A percentile compares a stretch with the other conserved stretches of the same genome.
Evolutionary conservation across 257 asterid species (phyloP).

Genomic region (Ballota nigra): DNA sequence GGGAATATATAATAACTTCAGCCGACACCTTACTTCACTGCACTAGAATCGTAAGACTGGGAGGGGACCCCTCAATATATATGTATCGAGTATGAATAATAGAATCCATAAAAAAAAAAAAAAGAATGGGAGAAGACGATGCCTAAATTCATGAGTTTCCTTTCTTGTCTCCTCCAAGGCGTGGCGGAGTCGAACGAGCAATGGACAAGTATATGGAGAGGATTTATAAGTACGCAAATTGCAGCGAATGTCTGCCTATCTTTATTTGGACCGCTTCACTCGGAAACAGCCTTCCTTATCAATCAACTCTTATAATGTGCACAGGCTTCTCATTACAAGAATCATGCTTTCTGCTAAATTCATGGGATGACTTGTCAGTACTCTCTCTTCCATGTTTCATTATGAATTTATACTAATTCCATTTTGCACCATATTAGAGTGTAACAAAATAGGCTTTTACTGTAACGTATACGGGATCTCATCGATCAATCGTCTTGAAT

Average conservation of each 20-base stretch:
- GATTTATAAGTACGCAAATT: slow-evolving; percentile 25
- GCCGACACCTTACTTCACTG: too few species aligned
- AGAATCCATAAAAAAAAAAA: background rate
- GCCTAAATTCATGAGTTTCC: slow-evolving; percentile 61
- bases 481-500: too few species aligned
- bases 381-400: background rate
- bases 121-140: slow-evolving; percentile 20
- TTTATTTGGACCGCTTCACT: slow-evolving; percentile 51
- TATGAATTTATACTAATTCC: too few species aligned
- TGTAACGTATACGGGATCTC: too few species aligned
- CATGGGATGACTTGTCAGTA: slow-evolving; percentile 84
- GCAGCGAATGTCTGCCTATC: slow-evolving; percentile 84
- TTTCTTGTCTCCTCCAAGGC: slow-evolving; percentile 17
- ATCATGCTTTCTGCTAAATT: slow-evolving; percentile 76
- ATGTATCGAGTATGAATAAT: background rate
- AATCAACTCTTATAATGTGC: slow-evolving; percentile 53
- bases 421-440: too few species aligned
- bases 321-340: too few species aligned
- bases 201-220: slow-evolving; percentile 51
- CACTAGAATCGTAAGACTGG: too few species aligned
- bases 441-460: too few species aligned
- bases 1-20: too few species aligned
- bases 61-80: too few species aligned
- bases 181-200: too few species aligned
- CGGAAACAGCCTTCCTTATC: slow-evolving; percentile 43